Conservation (phyloP, 495 filamentous ascomycete species). For the Xylaria telfairii region DNA sequence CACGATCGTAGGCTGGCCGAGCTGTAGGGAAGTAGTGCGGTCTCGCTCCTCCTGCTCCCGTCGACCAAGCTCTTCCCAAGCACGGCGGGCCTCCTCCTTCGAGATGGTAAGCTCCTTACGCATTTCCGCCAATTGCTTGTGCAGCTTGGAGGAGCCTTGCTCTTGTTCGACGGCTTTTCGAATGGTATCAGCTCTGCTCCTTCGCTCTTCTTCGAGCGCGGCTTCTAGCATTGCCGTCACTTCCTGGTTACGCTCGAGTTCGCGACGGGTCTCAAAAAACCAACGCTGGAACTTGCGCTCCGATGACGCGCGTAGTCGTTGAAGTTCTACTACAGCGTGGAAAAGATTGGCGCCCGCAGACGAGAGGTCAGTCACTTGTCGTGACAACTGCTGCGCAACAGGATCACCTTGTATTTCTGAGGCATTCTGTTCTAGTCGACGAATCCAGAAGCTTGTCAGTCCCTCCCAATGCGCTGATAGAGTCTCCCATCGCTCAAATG, state of each 20-base stretch:
- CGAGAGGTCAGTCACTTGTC: slow-evolving; percentile 93
- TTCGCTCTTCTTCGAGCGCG: slow-evolving; percentile 73
- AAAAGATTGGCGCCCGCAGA: slow-evolving; percentile 97
- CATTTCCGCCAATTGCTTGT: slow-evolving; percentile 83
- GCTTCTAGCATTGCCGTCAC: slow-evolving; percentile 80
- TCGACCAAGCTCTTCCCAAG: slow-evolving; percentile 95
- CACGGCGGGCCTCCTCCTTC: slow-evolving; percentile 92
- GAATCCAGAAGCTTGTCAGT: slow-evolving; percentile 95
- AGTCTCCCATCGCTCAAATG: slow-evolving; percentile 96
- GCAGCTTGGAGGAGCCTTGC: slow-evolving; percentile 67
- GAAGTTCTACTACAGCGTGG: slow-evolving; percentile 95
- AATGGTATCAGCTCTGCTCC: slow-evolving; percentile 68
- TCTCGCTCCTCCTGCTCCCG: slow-evolving; percentile 97
- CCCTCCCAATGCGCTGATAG: slow-evolving; percentile 98
- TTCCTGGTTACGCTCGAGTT: slow-evolving; percentile 85
- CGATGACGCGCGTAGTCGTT: slow-evolving; percentile 92
- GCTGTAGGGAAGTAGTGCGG: slow-evolving; percentile 78
- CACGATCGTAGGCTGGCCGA: slow-evolving; percentile 86
- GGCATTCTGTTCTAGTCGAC: slow-evolving; percentile 85
- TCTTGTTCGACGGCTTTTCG: slow-evolving; percentile 68
- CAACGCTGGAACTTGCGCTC: slow-evolving; percentile 98
- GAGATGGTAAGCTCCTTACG: slow-evolving; percentile 89
- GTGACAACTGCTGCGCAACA: slow-evolving; percentile 82
- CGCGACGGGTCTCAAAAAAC: slow-evolving; percentile 93
- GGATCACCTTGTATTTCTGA: slow-evolving; percentile 83